Evolutionary conservation across 345 rosid species (phyloP), one percentile per base, ranked within the genome.

Genomic region (Firmiana major): DNA sequence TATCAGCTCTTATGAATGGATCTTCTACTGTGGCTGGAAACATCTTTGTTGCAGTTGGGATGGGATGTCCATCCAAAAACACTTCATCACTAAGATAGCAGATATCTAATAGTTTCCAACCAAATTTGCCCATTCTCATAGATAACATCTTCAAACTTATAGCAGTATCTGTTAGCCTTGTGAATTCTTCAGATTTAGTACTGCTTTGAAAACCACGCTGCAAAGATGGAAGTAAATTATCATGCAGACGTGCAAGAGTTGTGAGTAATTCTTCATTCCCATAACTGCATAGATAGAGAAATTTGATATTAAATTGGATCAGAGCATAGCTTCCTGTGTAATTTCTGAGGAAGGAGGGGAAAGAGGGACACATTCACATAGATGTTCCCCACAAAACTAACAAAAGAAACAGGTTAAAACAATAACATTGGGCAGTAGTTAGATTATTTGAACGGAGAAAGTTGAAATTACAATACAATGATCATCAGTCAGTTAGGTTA

Each of bases 11-110:
- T 75, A 96, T 79, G 75, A 91, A 71, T 64, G 99, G 99, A 83
- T 96, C 98, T 81, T 93, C 98, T 21, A 96, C 89, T 57, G 87
- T 91, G 57, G 97, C 92, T 1, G 99, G 97, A 76, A 92, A 89
- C 79, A 96, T 92, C 88, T 93, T 93, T 36, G 94, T 82, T 68
- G 83, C 75, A 60, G 88, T 72, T 77, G 92, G 88, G 79, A 82
- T 31, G 36, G 84, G 73, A 46, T 81, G 81, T 54, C 76, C 80
- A 72, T 87, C 86, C 78, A 84, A 81, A 83, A 84, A 78, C 58
- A 86, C 76, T 68, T 86, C 94, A 78, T 79, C 83, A 64, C 89
- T 88, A 63, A 96, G 87, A 84, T 90, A 96, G 80, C 98, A 90
- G 63, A 68, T 63, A 77, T 92, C 87, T 78, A 96, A 84, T 40